Conservation (phyloP, 1,284 basidiomycete species). For the Leccinum fallax region DNA sequence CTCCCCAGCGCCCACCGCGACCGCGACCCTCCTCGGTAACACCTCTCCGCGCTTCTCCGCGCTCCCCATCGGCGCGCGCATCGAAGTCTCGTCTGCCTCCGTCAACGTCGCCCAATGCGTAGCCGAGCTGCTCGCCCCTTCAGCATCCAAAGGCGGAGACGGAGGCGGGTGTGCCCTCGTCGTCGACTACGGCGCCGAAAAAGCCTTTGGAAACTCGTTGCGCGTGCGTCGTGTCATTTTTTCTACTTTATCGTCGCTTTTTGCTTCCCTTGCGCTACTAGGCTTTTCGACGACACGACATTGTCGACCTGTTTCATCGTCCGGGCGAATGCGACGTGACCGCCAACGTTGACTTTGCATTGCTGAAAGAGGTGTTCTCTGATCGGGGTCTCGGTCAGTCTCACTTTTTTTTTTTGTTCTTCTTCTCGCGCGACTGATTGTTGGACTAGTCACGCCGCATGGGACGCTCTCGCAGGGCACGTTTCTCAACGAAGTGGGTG, state of each 20-base stretch:
- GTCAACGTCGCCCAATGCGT: conserved; percentile 69
- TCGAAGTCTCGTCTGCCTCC: conserved; percentile 79
- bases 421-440: not conserved
- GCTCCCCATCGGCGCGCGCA: conserved; percentile 65
- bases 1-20: conserved; percentile 62
- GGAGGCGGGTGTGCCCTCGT: conserved; percentile 83
- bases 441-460: conserved; percentile 44
- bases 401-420: not conserved
- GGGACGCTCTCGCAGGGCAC: conserved; percentile 70
- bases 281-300: conserved; percentile 89
- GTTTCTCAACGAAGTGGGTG: conserved; percentile 75
- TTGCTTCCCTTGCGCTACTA: conserved; percentile 42
- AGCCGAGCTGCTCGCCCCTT: conserved; percentile 52
- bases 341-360: conserved; percentile 94
- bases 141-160: conserved; percentile 32
- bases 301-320: conserved; percentile 82
- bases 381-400: conserved; percentile 67
- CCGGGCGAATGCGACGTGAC: conserved; percentile 94
- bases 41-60: conserved; percentile 72
- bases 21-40: conserved; percentile 65
- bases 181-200: conserved; percentile 88
- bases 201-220: conserved; percentile 76
- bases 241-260: not conserved
- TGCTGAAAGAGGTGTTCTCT: conserved; percentile 77
- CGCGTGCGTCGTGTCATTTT: conserved; percentile 55